phyloP scores from a whole-genome alignment of 169 alveolate genomes.

The Toxoplasma gondii region DNA sequence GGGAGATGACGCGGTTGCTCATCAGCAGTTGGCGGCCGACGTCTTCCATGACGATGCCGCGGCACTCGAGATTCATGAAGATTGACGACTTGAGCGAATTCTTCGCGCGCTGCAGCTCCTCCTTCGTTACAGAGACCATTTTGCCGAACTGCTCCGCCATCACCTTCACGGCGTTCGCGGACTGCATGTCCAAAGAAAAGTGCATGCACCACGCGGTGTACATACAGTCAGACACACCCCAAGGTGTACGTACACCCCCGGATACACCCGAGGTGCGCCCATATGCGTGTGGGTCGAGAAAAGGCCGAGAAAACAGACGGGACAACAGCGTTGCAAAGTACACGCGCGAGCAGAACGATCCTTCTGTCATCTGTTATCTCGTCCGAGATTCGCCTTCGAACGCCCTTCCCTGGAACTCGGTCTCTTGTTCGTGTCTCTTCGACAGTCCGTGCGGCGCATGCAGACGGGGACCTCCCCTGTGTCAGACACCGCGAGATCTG shows the following conservation, averaged over 20 bases:
- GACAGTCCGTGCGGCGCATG: no score
- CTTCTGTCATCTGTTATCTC: no score
- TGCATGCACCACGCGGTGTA: background rate
- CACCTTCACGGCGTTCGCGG: constrained; percentile 27
- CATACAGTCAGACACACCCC: background rate
- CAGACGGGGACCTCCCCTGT: no score
- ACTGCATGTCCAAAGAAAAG: background rate
- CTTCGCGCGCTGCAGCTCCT: constrained; percentile 62
- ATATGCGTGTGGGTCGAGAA: no score
- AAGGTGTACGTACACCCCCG: background rate
- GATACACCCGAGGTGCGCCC: background rate
- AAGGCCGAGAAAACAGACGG: no score
- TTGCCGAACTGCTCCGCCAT: constrained; percentile 44
- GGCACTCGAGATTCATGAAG: constrained; percentile 59
- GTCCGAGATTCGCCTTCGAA: no score
- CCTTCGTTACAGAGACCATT: constrained; percentile 37
- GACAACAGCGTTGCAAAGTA: no score
- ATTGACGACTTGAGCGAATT: constrained; percentile 59
- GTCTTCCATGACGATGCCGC: constrained; percentile 66
- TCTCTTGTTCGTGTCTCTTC: no score
- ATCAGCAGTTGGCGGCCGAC: constrained; percentile 69
- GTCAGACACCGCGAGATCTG: no score
- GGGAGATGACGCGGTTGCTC: constrained; percentile 54
- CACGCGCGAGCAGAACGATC: no score
- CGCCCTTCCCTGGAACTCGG: no score